phyloP scores from a whole-genome alignment of 2,329 filamentous ascomycete genomes.

The Epichloe typhina region DNA sequence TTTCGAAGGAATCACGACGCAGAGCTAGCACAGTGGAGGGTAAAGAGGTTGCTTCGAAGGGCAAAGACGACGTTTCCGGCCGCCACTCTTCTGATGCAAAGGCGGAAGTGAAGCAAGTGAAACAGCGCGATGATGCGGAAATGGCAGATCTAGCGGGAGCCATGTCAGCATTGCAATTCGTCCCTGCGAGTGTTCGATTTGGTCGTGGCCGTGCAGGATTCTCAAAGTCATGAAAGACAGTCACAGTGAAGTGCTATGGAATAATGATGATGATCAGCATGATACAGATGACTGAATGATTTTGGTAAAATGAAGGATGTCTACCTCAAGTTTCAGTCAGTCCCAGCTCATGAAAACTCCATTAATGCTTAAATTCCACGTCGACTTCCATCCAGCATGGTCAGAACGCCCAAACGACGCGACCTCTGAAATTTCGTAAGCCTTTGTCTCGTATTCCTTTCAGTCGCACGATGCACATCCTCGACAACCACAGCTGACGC shows the following conservation, averaged over 20 bases:
- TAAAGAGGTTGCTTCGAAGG: slow-evolving; percentile 4
- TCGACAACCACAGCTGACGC: slow-evolving; percentile 86
- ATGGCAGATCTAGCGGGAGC: slow-evolving; percentile 52
- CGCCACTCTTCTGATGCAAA: slow-evolving; percentile 8
- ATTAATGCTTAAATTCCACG: not conserved
- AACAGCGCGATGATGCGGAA: slow-evolving; percentile 28
- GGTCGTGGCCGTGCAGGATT: slow-evolving; percentile 45
- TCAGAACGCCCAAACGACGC: slow-evolving; percentile 9
- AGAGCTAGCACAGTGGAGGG: slow-evolving; percentile 20
- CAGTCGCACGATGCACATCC: slow-evolving; percentile 81
- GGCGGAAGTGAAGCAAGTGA: slow-evolving; percentile 8
- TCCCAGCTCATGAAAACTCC: not conserved
- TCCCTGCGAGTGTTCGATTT: slow-evolving; percentile 55
- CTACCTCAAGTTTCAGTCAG: slow-evolving; percentile 19
- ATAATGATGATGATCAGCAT: slow-evolving; percentile 19
- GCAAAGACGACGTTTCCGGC: slow-evolving; percentile 8
- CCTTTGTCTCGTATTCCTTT: slow-evolving; percentile 5
- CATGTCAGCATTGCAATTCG: slow-evolving; percentile 60
- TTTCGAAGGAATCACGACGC: slow-evolving; percentile 20
- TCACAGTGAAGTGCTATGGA: slow-evolving; percentile 10
- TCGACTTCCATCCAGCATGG: not conserved
- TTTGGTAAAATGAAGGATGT: slow-evolving; percentile 20
- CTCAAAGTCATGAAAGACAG: slow-evolving; percentile 26
- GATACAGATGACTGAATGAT: slow-evolving; percentile 15
- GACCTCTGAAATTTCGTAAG: not conserved